Percentiles rank a stretch among this genome's conserved stretches.
Evolutionary conservation across 2,329 filamentous ascomycete species (phyloP).

Genomic region (Hansfordia pulvinata): DNA sequence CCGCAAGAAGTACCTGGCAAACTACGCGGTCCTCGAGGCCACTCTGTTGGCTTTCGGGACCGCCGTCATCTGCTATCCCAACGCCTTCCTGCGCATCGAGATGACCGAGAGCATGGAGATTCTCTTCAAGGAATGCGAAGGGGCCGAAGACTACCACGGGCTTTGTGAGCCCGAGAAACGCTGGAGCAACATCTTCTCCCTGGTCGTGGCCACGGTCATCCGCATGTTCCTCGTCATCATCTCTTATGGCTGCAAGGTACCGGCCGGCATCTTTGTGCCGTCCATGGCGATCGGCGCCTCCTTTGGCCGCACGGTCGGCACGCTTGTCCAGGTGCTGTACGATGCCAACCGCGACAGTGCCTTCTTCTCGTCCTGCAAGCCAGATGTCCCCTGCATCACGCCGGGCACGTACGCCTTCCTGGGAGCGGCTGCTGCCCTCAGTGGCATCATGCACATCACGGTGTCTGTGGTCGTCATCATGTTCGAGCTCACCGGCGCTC

Average conservation of each 20-base stretch:
- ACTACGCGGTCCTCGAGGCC: constrained; percentile 77
- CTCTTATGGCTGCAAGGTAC: constrained; percentile 95
- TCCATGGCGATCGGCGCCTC: constrained; percentile 95
- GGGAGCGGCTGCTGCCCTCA: constrained; percentile 79
- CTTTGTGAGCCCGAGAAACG: constrained; percentile 72
- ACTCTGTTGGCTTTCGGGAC: constrained; percentile 72
- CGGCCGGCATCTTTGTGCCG: constrained; percentile 93
- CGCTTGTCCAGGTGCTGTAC: constrained; percentile 80
- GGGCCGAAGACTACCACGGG: constrained; percentile 74
- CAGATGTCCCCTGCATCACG: constrained; percentile 90
- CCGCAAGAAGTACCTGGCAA: constrained; percentile 77
- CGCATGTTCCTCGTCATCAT: constrained; percentile 81
- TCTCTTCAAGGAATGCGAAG: constrained; percentile 86
- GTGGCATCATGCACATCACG: constrained; percentile 96
- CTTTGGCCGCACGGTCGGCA: constrained; percentile 88
- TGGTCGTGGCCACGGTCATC: constrained; percentile 67
- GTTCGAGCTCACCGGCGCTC: constrained; percentile 95
- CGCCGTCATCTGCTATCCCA: constrained; percentile 90
- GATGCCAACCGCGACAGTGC: constrained; percentile 68
- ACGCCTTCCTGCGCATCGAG: constrained; percentile 88
- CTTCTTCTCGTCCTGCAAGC: constrained; percentile 81
- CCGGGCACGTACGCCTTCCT: constrained; percentile 95
- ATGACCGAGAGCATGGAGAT: constrained; percentile 99
- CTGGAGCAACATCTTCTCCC: constrained; percentile 63
- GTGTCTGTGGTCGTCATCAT: constrained; percentile 97